Evolutionary conservation across 352 stramenopile genomes (phyloP).

Genomic region (Phytophthora melonis): DNA sequence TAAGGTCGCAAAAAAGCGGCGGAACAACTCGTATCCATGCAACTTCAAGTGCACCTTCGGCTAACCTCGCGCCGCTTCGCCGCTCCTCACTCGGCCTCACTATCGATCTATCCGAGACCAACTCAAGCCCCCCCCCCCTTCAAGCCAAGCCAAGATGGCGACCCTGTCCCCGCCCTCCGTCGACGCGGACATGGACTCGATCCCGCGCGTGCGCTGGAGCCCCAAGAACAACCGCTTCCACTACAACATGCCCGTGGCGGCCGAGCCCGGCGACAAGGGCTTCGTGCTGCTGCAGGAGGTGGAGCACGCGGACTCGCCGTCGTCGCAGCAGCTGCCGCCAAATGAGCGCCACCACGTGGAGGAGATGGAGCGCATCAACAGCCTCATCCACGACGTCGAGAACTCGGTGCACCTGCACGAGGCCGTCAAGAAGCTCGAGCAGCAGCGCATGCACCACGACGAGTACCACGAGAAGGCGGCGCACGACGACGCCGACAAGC

Average conservation of each 20-base stretch:
- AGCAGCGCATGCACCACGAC: constrained; percentile 65
- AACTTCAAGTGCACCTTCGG: background rate
- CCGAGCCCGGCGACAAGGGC: constrained; percentile 64
- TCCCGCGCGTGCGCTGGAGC: constrained; percentile 79
- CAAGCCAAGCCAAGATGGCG: background rate
- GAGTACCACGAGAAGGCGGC: constrained; percentile 67
- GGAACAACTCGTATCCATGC: background rate
- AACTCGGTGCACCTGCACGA: constrained; percentile 70
- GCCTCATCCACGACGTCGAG: constrained; percentile 78
- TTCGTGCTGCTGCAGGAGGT: constrained; percentile 83
- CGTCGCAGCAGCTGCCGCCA: constrained; percentile 47
- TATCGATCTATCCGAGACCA: background rate
- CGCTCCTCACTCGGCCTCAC: background rate
- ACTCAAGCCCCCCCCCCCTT: background rate
- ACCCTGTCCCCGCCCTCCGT: background rate
- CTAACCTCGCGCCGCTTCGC: background rate
- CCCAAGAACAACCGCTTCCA: constrained; percentile 81
- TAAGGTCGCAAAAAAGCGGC: background rate
- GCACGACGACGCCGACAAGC: constrained; percentile 62
- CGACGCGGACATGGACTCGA: constrained; percentile 51
- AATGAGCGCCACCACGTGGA: constrained; percentile 69
- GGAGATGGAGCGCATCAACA: constrained; percentile 82
- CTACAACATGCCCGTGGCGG: constrained; percentile 71
- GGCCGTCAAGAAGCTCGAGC: constrained; percentile 66
- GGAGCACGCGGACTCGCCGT: constrained; percentile 62